These are phyloP conservation scores for Salvia hispanica DNA, from an alignment of 257 asterid genomes.

Conservation along the genomic window DNA sequence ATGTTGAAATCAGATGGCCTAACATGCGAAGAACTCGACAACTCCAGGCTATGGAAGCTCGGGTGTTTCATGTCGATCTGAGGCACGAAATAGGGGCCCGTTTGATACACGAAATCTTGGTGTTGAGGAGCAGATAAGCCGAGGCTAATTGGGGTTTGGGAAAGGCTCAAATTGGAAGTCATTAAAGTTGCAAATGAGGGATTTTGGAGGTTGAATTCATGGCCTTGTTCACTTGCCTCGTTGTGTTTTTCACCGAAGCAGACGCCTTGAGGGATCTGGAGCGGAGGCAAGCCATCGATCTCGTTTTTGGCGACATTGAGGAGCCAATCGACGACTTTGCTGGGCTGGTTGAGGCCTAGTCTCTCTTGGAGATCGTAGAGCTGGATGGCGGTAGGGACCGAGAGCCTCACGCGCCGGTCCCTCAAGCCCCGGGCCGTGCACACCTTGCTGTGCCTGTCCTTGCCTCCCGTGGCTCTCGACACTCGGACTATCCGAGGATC, in stretches of 20 bases:
- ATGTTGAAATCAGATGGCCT: slow-evolving; percentile 50
- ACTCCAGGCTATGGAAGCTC: slow-evolving; percentile 35
- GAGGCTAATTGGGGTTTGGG: slow-evolving; percentile 28
- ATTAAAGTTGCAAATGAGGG: slow-evolving; percentile 30
- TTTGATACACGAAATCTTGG: slow-evolving; percentile 46
- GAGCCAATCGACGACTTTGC: slow-evolving; percentile 85
- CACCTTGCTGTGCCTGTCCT: slow-evolving; percentile 86
- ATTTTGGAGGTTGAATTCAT: no score
- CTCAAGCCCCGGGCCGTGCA: slow-evolving; percentile 74
- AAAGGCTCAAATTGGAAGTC: slow-evolving; percentile 49
- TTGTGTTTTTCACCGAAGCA: no score
- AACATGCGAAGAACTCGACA: slow-evolving; percentile 22
- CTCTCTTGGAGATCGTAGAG: slow-evolving; percentile 84
- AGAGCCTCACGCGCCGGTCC: slow-evolving; percentile 77
- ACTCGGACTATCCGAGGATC: slow-evolving; percentile 82
- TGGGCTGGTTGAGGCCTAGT: slow-evolving; percentile 72
- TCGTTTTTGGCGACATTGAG: slow-evolving; percentile 71
- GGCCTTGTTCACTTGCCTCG: no score
- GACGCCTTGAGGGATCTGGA: slow-evolving; percentile 56
- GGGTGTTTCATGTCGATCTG: slow-evolving; percentile 39
- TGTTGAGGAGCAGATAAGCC: slow-evolving; percentile 37
- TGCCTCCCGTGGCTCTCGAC: slow-evolving; percentile 69
- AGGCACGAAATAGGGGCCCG: slow-evolving; percentile 53
- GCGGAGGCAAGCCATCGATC: slow-evolving; percentile 70
- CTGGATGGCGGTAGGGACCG: slow-evolving; percentile 83